Conservation (phyloP, 139 green algal genomes). For the Micractinium conductrix region DNA sequence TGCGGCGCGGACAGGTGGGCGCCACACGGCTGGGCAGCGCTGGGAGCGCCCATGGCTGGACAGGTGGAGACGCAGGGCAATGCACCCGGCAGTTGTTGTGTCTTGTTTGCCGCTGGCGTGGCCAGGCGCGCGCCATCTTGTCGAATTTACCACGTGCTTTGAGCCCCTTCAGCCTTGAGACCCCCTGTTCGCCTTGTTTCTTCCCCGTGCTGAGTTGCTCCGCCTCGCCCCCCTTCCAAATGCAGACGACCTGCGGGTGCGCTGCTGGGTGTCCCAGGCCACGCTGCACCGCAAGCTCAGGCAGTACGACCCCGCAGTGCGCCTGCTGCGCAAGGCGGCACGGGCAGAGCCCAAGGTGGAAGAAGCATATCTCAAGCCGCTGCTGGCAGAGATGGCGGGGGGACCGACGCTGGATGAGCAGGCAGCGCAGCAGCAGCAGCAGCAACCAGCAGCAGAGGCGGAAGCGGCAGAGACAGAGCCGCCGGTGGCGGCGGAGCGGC, state of each 20-base stretch:
- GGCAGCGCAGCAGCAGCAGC: neutral
- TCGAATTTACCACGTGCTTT: too few species aligned
- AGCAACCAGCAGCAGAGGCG: neutral
- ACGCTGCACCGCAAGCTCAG: constrained; percentile 35
- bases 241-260: constrained; percentile 29
- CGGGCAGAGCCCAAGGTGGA: constrained; percentile 37
- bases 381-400: constrained; percentile 23
- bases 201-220: neutral
- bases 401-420: neutral
- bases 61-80: neutral
- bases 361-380: constrained; percentile 33
- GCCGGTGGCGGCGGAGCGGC: too few species aligned
- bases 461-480: too few species aligned
- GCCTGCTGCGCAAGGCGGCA: constrained; percentile 30
- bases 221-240: neutral
- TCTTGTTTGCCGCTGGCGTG: too few species aligned
- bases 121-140: too few species aligned
- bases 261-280: constrained; percentile 39
- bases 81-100: too few species aligned
- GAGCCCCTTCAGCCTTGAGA: too few species aligned
- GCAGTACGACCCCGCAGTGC: neutral
- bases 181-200: neutral
- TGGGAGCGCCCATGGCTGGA: neutral
- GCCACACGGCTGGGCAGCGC: too few species aligned
- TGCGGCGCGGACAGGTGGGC: neutral